These are phyloP conservation scores for Penicillium sp. DNA, from an alignment of 2,329 filamentous ascomycete species.

Conservation along the genomic window DNA sequence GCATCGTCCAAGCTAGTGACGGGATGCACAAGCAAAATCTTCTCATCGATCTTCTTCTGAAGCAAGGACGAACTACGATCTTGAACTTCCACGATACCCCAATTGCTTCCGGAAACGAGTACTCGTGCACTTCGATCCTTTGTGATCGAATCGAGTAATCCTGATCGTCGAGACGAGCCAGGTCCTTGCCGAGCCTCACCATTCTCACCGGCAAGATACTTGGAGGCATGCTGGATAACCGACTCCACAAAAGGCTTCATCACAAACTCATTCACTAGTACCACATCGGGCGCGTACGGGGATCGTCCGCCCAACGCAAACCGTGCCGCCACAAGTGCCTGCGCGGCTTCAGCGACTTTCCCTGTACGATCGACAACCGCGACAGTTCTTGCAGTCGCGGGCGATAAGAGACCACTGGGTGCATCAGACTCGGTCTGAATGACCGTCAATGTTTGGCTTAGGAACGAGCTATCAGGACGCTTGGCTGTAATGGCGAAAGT, in stretches of 20 bases:
- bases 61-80: constrained; percentile 31
- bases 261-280: constrained; percentile 64
- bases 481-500: constrained; percentile 48
- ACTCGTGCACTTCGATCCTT: constrained; percentile 29
- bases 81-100: constrained; percentile 30
- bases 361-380: constrained; percentile 63
- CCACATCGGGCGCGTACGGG: constrained; percentile 61
- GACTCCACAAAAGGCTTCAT: constrained; percentile 56
- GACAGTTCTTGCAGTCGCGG: constrained; percentile 39
- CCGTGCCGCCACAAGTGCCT: constrained; percentile 53
- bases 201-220: constrained; percentile 24
- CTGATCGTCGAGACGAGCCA: constrained; percentile 14
- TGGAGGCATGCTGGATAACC: constrained; percentile 40
- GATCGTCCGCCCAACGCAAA: constrained; percentile 58
- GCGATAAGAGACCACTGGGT: constrained; percentile 28
- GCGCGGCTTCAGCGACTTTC: constrained; percentile 54
- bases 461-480: constrained; percentile 30
- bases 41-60: constrained; percentile 43
- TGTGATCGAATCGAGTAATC: constrained; percentile 20
- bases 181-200: constrained; percentile 20
- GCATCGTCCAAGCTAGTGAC: constrained; percentile 56
- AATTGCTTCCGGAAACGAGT: constrained; percentile 30
- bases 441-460: constrained; percentile 22
- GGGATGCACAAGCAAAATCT: constrained; percentile 47
- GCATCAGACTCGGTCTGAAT: constrained; percentile 11